Evolutionary conservation across 2,329 filamentous ascomycete species (phyloP).

Genomic region (Lachnellula arida): DNA sequence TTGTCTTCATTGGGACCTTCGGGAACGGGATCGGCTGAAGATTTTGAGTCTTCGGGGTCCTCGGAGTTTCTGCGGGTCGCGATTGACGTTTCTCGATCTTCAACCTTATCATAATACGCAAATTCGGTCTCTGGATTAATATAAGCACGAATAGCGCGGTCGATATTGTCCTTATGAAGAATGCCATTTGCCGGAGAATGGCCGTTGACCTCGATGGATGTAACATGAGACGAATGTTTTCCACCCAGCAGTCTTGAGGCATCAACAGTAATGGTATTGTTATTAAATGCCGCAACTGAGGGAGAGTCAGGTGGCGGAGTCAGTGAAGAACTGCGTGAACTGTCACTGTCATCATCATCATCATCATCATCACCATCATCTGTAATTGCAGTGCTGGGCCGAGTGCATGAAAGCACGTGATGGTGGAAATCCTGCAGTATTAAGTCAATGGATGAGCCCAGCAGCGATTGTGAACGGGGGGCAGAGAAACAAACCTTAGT

Average conservation of each 20-base stretch:
- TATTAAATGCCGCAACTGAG: constrained; percentile 1
- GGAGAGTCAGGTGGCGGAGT: constrained; percentile 19
- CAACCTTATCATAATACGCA: constrained; percentile 24
- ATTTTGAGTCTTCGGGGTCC: constrained; percentile 9
- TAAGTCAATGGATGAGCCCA: constrained; percentile 16
- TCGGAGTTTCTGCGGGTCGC: constrained; percentile 12
- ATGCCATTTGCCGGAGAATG: background rate
- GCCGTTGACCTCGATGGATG: constrained; percentile 9
- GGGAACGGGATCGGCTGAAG: background rate
- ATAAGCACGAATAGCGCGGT: constrained; percentile 15
- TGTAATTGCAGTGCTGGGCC: constrained; percentile 14
- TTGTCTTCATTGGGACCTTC: constrained; percentile 9
- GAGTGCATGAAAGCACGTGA: constrained; percentile 28
- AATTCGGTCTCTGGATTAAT: constrained; percentile 13
- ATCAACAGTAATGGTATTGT: constrained; percentile 3
- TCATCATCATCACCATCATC: constrained; percentile 7
- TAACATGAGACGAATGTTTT: background rate
- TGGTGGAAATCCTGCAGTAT: constrained; percentile 23
- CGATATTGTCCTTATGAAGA: constrained; percentile 1
- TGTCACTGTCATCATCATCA: constrained; percentile 10
- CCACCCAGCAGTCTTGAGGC: background rate
- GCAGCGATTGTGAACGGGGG: background rate
- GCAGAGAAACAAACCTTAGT: constrained; percentile 5
- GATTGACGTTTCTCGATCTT: constrained; percentile 15
- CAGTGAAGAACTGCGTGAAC: constrained; percentile 20